These are phyloP conservation scores for Aspergillus glaucus DNA, from an alignment of 2,329 filamentous ascomycete genomes.

Conservation along the genomic window DNA sequence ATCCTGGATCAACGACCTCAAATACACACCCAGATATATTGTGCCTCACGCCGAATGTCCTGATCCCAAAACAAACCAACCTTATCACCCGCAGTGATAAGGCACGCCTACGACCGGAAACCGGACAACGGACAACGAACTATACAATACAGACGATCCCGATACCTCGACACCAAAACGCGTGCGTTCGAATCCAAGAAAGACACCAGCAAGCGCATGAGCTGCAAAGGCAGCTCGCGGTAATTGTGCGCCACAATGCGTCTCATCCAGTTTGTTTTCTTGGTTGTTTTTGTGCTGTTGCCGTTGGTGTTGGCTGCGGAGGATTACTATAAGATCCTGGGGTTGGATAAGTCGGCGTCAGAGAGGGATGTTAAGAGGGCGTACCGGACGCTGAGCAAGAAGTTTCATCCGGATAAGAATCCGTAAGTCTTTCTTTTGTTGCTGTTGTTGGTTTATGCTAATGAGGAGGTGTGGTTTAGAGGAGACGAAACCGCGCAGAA, in stretches of 20 bases:
- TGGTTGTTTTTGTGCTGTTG: constrained; percentile 27
- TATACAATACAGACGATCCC: background rate
- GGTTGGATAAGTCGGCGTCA: constrained; percentile 68
- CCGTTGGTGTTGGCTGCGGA: constrained; percentile 37
- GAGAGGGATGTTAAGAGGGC: constrained; percentile 90
- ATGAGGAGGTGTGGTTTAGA: constrained; percentile 37
- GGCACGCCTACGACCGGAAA: no score
- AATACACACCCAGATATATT: no score
- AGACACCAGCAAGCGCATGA: background rate
- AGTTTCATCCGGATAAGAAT: constrained; percentile 97
- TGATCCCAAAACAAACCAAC: no score
- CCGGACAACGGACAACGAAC: no score
- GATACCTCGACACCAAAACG: background rate
- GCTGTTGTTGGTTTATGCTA: background rate
- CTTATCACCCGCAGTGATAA: no score
- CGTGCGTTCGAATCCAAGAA: background rate
- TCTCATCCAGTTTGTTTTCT: constrained; percentile 25
- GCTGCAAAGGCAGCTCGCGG: constrained; percentile 12
- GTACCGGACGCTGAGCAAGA: constrained; percentile 87
- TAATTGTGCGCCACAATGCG: constrained; percentile 24
- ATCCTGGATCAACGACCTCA: no score
- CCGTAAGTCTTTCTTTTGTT: constrained; percentile 54
- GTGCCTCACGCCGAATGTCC: no score
- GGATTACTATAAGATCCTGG: constrained; percentile 63
- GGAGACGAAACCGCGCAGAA: constrained; percentile 72